These are phyloP conservation scores for Mycena kentingensis DNA, from an alignment of 768 basidiomycete species.

Conservation along the genomic window DNA sequence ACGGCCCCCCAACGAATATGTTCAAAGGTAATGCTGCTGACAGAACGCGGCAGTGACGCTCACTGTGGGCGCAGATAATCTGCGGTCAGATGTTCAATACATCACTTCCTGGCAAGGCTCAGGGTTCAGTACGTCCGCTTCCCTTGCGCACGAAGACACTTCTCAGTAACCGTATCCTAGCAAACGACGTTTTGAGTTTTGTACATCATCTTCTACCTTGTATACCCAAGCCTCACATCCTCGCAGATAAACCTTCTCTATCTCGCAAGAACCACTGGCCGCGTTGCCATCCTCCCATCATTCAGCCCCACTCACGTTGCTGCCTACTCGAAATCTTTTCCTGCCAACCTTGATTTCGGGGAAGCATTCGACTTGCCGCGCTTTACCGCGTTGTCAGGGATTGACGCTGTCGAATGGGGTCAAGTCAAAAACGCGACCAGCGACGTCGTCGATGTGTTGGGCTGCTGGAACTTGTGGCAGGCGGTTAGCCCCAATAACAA, in stretches of 20 bases:
- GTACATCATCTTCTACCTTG: no score
- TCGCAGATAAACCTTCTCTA: background rate
- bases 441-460: slow-evolving; percentile 14
- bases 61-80: no score
- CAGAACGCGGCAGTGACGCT: no score
- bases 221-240: no score
- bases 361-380: slow-evolving; percentile 38
- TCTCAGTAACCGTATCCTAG: no score
- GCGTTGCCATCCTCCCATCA: background rate
- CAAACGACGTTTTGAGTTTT: no score
- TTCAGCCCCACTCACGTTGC: background rate
- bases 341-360: slow-evolving; percentile 24
- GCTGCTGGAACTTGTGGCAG: slow-evolving; percentile 21
- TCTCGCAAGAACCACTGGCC: background rate
- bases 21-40: no score
- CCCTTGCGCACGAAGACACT: no score
- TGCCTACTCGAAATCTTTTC: background rate
- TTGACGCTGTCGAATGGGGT: slow-evolving; percentile 39
- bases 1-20: no score
- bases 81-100: no score
- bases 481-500: slow-evolving; percentile 2
- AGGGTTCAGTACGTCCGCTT: no score
- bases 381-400: slow-evolving; percentile 28
- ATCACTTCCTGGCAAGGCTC: no score
- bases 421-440: slow-evolving; percentile 32